Percentiles rank a stretch among this genome's conserved stretches.
These are phyloP conservation scores for Tulasnella sp. DNA, from an alignment of 768 basidiomycete genomes.

Conservation along the genomic window DNA sequence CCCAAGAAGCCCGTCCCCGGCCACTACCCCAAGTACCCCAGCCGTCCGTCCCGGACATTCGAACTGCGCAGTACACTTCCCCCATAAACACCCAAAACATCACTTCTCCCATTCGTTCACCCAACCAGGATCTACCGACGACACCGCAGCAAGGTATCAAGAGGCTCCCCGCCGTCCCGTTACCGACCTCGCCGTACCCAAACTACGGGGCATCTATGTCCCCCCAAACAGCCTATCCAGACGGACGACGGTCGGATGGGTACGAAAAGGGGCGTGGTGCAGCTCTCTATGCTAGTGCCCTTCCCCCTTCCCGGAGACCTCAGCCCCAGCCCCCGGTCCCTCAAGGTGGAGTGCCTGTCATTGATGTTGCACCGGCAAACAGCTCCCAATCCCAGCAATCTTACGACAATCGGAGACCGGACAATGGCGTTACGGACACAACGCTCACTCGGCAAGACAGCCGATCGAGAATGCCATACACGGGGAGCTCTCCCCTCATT, in stretches of 20 bases:
- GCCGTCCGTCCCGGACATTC: neutral
- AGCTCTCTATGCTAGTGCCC: slow-evolving; percentile 6
- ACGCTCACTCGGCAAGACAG: too few relatives aligned
- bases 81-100: neutral
- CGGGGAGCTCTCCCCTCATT: too few relatives aligned
- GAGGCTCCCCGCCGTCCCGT: slow-evolving; percentile 6
- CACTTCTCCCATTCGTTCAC: neutral
- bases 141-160: slow-evolving; percentile 7
- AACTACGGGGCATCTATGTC: neutral
- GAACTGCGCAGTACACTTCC: neutral
- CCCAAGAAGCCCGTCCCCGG: neutral
- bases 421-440: too few relatives aligned
- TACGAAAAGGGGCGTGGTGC: slow-evolving; percentile 2
- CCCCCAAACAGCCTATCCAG: neutral
- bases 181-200: neutral
- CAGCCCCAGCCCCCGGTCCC: neutral
- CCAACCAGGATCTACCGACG: neutral
- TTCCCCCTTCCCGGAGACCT: slow-evolving; percentile 1
- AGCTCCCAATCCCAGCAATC: too few relatives aligned
- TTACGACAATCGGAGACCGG: neutral
- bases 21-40: neutral
- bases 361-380: slow-evolving; percentile 9
- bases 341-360: slow-evolving; percentile 6
- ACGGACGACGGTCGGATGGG: neutral
- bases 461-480: too few relatives aligned